Base-by-base conservation (phyloP, 2,329 filamentous ascomycete genomes). In the Sarocladium brachiariae region DNA sequence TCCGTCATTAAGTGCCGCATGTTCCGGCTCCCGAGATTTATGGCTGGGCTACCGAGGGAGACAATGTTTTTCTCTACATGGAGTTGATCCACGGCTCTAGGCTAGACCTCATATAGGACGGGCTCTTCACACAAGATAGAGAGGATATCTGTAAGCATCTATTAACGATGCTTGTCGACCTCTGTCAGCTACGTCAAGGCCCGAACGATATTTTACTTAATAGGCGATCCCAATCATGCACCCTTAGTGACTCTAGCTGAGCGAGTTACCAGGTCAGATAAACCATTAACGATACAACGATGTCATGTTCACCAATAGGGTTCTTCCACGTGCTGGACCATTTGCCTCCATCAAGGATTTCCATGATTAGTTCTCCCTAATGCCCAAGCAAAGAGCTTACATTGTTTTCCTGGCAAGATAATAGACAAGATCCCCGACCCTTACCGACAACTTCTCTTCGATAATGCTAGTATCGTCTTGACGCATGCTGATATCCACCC, bases 401-500 rank as follows among this genome's bases (percentile, higher is more conserved):
- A 24, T 4, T 31, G 50, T 16, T 19, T 23, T 7, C 52, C 51
- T 5, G 46, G 33, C 10, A 19, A 43, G 31, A 25, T 23, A 7
- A 33, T 27, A 25, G 14, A 39, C 2, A 14, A 45, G 3, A 46
- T 56, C 11, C 50, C 35, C 9, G 50, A 57, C 2, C 1, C 37
- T 41, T 41, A 41, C 37, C 37, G 37, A 7, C 37, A 41, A 24
- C 37, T 41, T 21, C 16, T 41, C 18, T 21, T 18, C 9, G 37
- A 41, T 16, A 18, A 41, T 41, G 37, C 37, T 23, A 18, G 7
- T 7, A 23, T 41, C 11, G 18, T 41, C 21, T 62, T 64, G 27
- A 56, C 61, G 5, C 59, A 66, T 47, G 59, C 53, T 10, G 61
- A 65, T 19, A 50, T 63, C 6, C 51, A 45, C 2, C 55, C 57